Evolutionary conservation across 352 stramenopile species (phyloP), one percentile per base, ranked within the genome.

Genomic region (Globisporangium canariense): DNA sequence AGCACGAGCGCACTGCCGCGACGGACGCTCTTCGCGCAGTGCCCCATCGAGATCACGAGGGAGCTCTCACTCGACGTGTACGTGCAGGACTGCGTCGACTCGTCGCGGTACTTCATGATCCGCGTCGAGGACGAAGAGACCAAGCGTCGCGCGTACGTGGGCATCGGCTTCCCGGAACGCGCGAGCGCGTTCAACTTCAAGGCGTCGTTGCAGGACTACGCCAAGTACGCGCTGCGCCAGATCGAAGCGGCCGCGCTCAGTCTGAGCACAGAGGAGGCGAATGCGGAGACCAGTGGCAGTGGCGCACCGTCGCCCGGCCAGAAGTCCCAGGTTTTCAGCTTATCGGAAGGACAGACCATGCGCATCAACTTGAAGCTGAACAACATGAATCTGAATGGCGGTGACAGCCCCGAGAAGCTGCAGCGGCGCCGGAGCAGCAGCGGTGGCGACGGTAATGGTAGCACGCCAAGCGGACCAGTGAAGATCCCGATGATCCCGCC

Each of bases 31-130:
- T 94, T 96, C 41, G 87, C 87, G 18, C 82, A 93, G 64, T 93
- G 87, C 40, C 86, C 87, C 7, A 66, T 96, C 14, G 76, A 81
- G 54, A 89, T 96, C 67, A 74, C 82, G 14, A 70, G 58, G 13
- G 83, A 91, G 28, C 69, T 87, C 30, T 14, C 71, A 38, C 74
- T 96, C 30, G 81, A 90, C 41, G 71, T 87, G 47, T 94, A 91
- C 66, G 78, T 96, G 18, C 87, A 94, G 51, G 86, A 96, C 66
- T 96, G 85, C 52, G 83, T 89, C 53, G 87, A 96, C 66, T 94
- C 87, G 57, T 96, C 87, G 55, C 83, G 87, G 32, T 96, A 96
- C 70, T 96, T 96, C 40, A 93, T 96, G 81, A 36, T 96, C 18
- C 87, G 87, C 58, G 79, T 93, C 57, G 86, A 93, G 60, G 87